phyloP scores from a whole-genome alignment of 78 protist genomes.

The Dictyostelium citrinum region DNA sequence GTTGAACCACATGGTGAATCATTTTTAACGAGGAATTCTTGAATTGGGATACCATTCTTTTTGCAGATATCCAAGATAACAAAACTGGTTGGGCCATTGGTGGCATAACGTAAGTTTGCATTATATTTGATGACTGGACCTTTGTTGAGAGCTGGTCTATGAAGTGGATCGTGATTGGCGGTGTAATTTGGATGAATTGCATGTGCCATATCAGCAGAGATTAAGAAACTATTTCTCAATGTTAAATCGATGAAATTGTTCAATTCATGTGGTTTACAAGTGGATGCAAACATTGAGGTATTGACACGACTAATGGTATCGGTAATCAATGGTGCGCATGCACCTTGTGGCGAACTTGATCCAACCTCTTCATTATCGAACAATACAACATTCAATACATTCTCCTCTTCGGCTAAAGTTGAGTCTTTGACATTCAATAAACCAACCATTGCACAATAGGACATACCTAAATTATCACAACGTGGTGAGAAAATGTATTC shows the following conservation, averaged over 20 bases:
- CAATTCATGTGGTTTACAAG: not conserved
- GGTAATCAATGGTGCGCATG: conserved; percentile 45
- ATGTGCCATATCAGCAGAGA: conserved; percentile 97
- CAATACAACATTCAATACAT: conserved; percentile 55
- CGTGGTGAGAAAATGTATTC: conserved; percentile 94
- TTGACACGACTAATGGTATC: conserved; percentile 81
- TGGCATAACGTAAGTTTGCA: conserved; percentile 95
- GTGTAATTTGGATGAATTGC: conserved; percentile 97
- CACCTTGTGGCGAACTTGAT: conserved; percentile 91
- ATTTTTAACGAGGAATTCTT: conserved; percentile 92
- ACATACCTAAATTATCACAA: conserved; percentile 92
- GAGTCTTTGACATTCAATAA: not conserved
- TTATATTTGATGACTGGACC: conserved; percentile 96
- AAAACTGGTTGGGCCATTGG: conserved; percentile 76
- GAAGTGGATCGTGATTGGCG: conserved; percentile 91
- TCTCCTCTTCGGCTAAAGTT: conserved; percentile 38
- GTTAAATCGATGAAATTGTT: conserved; percentile 27
- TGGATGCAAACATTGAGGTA: not conserved
- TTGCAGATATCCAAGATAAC: conserved; percentile 82
- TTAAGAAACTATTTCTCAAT: conserved; percentile 71
- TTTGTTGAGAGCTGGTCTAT: conserved; percentile 90
- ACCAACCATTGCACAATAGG: conserved; percentile 85
- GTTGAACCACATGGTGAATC: conserved; percentile 97
- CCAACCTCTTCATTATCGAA: conserved; percentile 95
- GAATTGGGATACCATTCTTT: conserved; percentile 82